Conservation (phyloP, 306 rosid genomes). For the Fragaria vesca region DNA sequence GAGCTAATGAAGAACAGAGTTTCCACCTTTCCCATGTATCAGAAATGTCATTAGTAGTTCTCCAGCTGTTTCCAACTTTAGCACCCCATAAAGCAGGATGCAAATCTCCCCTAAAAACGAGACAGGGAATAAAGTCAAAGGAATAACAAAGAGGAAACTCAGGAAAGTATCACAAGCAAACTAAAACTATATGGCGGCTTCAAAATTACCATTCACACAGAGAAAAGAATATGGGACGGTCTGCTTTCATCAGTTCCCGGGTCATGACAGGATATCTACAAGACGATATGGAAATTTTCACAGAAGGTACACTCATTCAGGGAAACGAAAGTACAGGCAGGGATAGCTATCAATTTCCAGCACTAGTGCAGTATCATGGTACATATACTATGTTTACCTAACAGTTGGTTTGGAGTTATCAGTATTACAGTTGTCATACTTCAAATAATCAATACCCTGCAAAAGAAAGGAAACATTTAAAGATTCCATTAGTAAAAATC, state of each 20-base stretch:
- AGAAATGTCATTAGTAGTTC: slow-evolving; percentile 78
- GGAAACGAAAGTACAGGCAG: not conserved
- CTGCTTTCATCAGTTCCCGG: slow-evolving; percentile 77
- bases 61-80: slow-evolving; percentile 92
- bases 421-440: slow-evolving; percentile 84
- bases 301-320: not conserved
- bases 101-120: slow-evolving; percentile 73
- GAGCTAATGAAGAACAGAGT: not conserved
- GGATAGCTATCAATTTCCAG: slow-evolving; percentile 3
- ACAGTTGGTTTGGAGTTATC: slow-evolving; percentile 70
- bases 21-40: slow-evolving; percentile 85
- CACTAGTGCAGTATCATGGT: not conserved
- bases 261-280: slow-evolving; percentile 87
- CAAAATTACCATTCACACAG: slow-evolving; percentile 83
- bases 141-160: not conserved
- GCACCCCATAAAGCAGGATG: slow-evolving; percentile 94
- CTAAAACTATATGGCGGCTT: not conserved
- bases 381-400: slow-evolving; percentile 42
- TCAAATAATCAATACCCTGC: slow-evolving; percentile 97
- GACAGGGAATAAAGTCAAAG: not conserved
- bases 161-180: not conserved
- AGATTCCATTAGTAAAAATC: not conserved
- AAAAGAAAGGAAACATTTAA: slow-evolving; percentile 11
- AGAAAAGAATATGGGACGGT: slow-evolving; percentile 84
- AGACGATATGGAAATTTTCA: not conserved